phyloP scores from a whole-genome alignment of 306 rosid genomes.

The Rosa multiflora region DNA sequence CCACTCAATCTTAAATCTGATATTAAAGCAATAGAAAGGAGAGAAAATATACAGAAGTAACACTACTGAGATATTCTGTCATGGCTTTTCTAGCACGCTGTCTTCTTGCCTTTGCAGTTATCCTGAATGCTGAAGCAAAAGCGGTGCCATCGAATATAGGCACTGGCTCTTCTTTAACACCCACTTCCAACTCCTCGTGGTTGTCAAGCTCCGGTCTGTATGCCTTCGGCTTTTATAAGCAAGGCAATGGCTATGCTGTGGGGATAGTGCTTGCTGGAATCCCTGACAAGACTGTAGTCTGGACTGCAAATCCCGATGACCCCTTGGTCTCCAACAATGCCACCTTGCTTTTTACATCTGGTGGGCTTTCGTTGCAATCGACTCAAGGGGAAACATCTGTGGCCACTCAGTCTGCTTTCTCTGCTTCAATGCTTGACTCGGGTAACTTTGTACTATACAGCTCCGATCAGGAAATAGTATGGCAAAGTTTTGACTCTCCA shows the following conservation, averaged over 20 bases:
- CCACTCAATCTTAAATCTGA: background rate
- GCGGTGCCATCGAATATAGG: background rate
- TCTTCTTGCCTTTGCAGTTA: background rate
- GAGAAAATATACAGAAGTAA: background rate
- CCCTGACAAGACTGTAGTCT: slow-evolving; percentile 29
- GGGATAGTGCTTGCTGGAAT: slow-evolving; percentile 23
- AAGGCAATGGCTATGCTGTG: slow-evolving; percentile 23
- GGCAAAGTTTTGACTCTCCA: slow-evolving; percentile 22
- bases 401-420: background rate
- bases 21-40: background rate
- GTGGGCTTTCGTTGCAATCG: slow-evolving; percentile 20
- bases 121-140: slow-evolving; percentile 1
- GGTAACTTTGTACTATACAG: slow-evolving; percentile 33
- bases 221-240: slow-evolving; percentile 35
- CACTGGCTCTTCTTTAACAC: slow-evolving; percentile 18
- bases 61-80: background rate
- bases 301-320: slow-evolving; percentile 24
- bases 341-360: slow-evolving; percentile 11
- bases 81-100: background rate
- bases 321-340: background rate
- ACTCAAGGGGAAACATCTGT: background rate
- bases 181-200: slow-evolving; percentile 20
- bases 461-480: background rate
- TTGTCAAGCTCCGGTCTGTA: slow-evolving; percentile 26
- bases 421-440: slow-evolving; percentile 24